phyloP scores from a whole-genome alignment of 352 stramenopile genomes.

The Phytophthora colocasiae region DNA sequence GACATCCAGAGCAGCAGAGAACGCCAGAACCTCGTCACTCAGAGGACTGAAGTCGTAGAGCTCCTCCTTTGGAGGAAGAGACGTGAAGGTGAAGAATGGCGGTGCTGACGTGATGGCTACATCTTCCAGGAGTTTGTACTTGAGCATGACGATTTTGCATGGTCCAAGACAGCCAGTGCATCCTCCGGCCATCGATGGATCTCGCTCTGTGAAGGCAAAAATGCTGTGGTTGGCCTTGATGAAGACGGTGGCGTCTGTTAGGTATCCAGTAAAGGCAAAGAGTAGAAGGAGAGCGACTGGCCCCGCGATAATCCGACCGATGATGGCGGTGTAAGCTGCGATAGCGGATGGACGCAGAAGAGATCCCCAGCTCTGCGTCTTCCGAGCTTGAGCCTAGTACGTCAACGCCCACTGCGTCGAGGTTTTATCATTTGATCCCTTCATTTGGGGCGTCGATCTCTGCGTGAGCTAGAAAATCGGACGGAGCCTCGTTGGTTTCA shows the following conservation, averaged over 20 bases:
- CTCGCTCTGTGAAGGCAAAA: conserved; percentile 31
- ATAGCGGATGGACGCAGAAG: conserved; percentile 12
- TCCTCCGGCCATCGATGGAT: conserved; percentile 24
- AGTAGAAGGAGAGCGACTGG: conserved; percentile 17
- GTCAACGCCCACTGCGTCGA: neutral
- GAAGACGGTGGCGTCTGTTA: conserved; percentile 24
- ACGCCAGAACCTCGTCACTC: conserved; percentile 24
- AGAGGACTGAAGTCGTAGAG: conserved; percentile 29
- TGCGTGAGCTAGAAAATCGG: too few relatives aligned
- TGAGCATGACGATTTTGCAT: conserved; percentile 30
- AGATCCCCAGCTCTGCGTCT: conserved; percentile 2
- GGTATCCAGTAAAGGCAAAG: conserved; percentile 14
- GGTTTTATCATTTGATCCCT: neutral
- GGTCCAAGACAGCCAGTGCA: conserved; percentile 23
- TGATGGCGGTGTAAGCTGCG: conserved; percentile 12
- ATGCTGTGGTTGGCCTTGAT: conserved; percentile 24
- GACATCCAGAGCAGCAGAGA: conserved; percentile 17
- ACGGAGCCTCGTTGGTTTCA: too few relatives aligned
- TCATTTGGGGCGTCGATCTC: neutral
- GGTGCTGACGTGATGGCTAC: conserved; percentile 17
- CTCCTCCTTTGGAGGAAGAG: conserved; percentile 7
- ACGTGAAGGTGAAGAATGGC: conserved; percentile 22
- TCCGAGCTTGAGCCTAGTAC: conserved; percentile 13
- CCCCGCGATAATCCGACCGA: conserved; percentile 12
- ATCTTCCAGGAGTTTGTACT: conserved; percentile 21